A percentile compares a stretch with the other conserved stretches of the same genome.
These are phyloP conservation scores for Nemania sp. DNA, from an alignment of 2,329 filamentous ascomycete species.

Conservation along the genomic window DNA sequence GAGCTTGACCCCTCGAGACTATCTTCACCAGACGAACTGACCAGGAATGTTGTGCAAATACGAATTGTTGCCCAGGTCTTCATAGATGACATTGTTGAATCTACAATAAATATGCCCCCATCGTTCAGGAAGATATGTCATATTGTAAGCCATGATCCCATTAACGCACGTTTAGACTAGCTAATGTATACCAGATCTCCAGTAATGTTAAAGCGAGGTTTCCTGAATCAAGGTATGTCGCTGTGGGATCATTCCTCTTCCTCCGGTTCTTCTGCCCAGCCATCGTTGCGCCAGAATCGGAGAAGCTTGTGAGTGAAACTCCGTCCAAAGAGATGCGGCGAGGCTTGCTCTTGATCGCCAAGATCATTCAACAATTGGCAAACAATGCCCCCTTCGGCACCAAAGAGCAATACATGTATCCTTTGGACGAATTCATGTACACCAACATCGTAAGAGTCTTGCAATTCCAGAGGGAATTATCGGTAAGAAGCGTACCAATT, in stretches of 20 bases:
- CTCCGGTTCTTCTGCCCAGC: constrained; percentile 73
- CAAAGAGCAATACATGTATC: constrained; percentile 74
- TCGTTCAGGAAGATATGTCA: constrained; percentile 69
- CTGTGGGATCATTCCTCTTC: constrained; percentile 72
- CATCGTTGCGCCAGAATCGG: constrained; percentile 70
- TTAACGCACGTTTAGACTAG: background rate
- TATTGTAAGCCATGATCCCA: constrained; percentile 53
- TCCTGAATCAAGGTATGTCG: constrained; percentile 71
- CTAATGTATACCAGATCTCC: constrained; percentile 53
- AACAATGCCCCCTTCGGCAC: constrained; percentile 73
- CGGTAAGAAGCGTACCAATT: constrained; percentile 48
- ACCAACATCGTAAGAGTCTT: constrained; percentile 72
- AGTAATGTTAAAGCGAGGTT: constrained; percentile 65
- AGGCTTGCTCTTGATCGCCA: constrained; percentile 69
- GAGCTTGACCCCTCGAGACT: constrained; percentile 69
- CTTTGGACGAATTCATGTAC: constrained; percentile 68
- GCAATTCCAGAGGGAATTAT: constrained; percentile 68
- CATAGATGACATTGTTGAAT: constrained; percentile 70
- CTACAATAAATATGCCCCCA: constrained; percentile 61
- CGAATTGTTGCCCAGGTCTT: constrained; percentile 71
- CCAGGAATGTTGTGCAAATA: constrained; percentile 68
- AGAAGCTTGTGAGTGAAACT: constrained; percentile 62
- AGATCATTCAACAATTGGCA: constrained; percentile 71
- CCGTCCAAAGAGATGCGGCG: constrained; percentile 72
- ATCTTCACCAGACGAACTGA: constrained; percentile 61